phyloP scores from a whole-genome alignment of 495 filamentous ascomycete species.

The Penicillium simplicissimum region DNA sequence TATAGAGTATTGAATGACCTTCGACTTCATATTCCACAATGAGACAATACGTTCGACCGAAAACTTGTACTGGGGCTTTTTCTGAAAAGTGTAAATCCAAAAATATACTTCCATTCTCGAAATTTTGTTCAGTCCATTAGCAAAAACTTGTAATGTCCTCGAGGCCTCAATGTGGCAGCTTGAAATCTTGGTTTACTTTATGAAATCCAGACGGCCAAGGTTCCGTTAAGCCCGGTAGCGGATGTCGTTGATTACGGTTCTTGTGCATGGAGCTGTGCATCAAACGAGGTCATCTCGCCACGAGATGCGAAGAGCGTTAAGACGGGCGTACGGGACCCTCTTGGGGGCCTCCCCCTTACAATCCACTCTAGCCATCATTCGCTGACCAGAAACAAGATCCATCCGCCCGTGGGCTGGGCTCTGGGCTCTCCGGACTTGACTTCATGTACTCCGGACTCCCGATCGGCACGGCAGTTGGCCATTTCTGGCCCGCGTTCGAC shows the following conservation, averaged over 20 bases:
- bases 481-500: conserved; percentile 25
- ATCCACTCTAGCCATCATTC: conserved; percentile 3
- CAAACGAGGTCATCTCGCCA: not conserved
- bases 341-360: not conserved
- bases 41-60: no score
- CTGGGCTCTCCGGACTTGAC: not conserved
- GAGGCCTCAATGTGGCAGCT: not conserved
- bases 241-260: conserved; percentile 4
- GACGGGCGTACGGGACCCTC: not conserved
- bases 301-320: not conserved
- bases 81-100: no score
- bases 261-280: not conserved
- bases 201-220: not conserved
- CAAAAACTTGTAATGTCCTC: not conserved
- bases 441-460: not conserved
- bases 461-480: conserved; percentile 18
- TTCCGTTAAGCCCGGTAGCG: not conserved
- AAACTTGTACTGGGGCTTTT: no score
- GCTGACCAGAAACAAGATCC: not conserved
- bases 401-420: conserved; percentile 8
- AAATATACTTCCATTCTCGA: not conserved
- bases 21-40: no score
- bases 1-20: no score
- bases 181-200: not conserved
- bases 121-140: not conserved